Conservation (phyloP, 768 basidiomycete genomes). For the Dacryopinax spathularia region DNA sequence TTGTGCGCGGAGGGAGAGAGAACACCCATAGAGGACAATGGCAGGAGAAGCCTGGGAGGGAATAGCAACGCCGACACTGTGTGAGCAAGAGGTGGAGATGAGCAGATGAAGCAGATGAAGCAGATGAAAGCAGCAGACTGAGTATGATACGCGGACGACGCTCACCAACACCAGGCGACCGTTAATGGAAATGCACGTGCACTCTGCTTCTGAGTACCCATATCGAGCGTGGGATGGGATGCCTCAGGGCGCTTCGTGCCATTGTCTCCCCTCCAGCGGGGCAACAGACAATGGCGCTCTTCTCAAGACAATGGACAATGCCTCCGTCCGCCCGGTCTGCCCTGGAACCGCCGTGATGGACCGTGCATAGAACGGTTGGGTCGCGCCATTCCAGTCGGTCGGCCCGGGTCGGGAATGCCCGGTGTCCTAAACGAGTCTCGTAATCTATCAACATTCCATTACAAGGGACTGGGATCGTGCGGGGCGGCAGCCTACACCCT, state of each 20-base stretch:
- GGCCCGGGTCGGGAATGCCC: neutral
- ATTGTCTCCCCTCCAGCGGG: neutral
- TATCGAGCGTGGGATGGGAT: no score
- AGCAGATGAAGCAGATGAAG: no score
- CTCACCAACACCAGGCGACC: neutral
- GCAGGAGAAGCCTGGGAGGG: neutral
- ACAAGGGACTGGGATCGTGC: no score
- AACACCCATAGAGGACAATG: neutral
- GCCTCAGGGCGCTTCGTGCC: constrained; percentile 1
- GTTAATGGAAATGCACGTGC: neutral
- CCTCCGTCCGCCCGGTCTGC: neutral
- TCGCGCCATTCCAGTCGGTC: neutral
- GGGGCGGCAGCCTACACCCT: neutral
- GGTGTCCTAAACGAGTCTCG: no score
- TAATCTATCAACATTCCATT: neutral
- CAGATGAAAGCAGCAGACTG: no score
- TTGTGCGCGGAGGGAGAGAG: neutral
- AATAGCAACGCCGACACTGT: neutral
- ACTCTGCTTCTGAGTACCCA: neutral
- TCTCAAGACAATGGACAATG: neutral
- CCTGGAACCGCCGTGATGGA: neutral
- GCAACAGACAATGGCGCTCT: neutral
- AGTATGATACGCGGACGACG: neutral
- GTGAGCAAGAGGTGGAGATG: neutral
- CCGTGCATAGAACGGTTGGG: no score